A percentile compares a stretch with the other conserved stretches of the same genome.
These are phyloP conservation scores for Phalaenopsis aphrodite DNA, from an alignment of 106 monocot species.

Conservation along the genomic window DNA sequence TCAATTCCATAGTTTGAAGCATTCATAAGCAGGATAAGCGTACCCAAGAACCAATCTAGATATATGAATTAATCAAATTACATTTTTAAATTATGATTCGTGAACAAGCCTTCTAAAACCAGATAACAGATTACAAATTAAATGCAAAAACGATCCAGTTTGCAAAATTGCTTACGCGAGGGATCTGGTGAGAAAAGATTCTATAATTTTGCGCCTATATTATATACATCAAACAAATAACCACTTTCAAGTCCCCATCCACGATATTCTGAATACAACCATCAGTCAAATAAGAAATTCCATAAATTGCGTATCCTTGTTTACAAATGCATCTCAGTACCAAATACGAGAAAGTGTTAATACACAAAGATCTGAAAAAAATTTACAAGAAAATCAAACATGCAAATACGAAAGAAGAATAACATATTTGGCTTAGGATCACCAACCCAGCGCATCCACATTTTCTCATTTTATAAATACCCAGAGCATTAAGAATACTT, in stretches of 20 bases:
- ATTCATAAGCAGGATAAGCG: slow-evolving; percentile 68
- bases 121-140: background rate
- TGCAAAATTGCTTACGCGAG: slow-evolving; percentile 22
- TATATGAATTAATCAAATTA: background rate
- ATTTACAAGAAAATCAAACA: background rate
- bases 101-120: background rate
- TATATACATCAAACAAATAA: background rate
- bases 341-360: background rate
- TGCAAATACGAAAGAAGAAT: background rate
- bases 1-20: slow-evolving; percentile 68
- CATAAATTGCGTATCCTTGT: background rate
- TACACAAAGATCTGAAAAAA: background rate
- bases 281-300: background rate
- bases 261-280: background rate
- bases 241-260: background rate
- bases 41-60: slow-evolving; percentile 61
- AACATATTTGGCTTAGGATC: background rate
- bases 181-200: slow-evolving; percentile 30
- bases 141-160: background rate
- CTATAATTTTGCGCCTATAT: slow-evolving; percentile 23
- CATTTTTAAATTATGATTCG: background rate
- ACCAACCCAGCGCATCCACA: background rate
- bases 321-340: background rate
- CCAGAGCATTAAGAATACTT: background rate
- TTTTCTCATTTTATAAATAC: background rate